Evolutionary conservation across 129 eudicot genomes (phyloP).

Genomic region (Flaveria ramosissima): DNA sequence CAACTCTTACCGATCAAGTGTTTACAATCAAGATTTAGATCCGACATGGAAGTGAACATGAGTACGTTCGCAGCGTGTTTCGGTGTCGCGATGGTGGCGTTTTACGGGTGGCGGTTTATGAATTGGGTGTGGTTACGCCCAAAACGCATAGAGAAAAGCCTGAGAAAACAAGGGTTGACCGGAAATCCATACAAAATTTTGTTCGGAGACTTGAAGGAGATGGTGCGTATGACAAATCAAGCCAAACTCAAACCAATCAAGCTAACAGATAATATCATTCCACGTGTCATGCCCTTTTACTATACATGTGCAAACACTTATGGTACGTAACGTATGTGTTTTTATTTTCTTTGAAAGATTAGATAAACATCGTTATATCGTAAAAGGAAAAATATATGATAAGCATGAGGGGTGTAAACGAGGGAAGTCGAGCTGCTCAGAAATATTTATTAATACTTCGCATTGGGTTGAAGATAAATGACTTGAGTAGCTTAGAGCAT

Average conservation of each 20-base stretch:
- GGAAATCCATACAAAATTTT: slow-evolving; percentile 22
- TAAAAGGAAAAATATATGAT: too few species aligned
- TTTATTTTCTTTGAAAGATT: neutral
- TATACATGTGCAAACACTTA: neutral
- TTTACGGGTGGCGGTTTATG: slow-evolving; percentile 28
- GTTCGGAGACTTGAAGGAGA: slow-evolving; percentile 21
- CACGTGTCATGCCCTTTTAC: slow-evolving; percentile 25
- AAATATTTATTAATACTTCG: too few species aligned
- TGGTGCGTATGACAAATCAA: slow-evolving; percentile 5
- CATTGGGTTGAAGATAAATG: too few species aligned
- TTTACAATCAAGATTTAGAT: neutral
- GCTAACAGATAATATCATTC: slow-evolving; percentile 20
- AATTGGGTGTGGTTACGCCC: slow-evolving; percentile 27
- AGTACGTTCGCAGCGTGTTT: neutral
- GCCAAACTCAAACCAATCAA: slow-evolving; percentile 29
- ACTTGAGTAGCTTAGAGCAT: too few species aligned
- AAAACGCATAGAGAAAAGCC: slow-evolving; percentile 2
- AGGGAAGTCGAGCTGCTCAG: too few species aligned
- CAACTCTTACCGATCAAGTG: neutral
- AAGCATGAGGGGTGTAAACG: too few species aligned
- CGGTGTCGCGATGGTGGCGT: neutral
- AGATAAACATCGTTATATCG: too few species aligned
- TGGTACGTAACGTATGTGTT: neutral
- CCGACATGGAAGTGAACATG: neutral
- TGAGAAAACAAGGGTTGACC: slow-evolving; percentile 25